Evolutionary conservation across 345 rosid genomes (phyloP).

Genomic region (Leavenworthia alabamica): DNA sequence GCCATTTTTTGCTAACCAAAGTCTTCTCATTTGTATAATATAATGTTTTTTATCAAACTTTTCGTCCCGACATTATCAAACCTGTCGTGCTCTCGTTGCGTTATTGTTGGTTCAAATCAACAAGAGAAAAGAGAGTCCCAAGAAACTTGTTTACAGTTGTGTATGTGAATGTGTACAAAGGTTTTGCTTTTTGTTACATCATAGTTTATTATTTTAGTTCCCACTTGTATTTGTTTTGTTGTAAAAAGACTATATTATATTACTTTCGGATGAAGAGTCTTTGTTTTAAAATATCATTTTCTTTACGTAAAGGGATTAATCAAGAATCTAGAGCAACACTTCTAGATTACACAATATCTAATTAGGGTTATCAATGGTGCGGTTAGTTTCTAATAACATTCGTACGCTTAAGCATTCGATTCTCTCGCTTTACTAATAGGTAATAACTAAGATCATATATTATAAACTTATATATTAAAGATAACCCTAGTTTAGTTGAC

Average conservation of each 20-base stretch:
- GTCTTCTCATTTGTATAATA: constrained; percentile 18
- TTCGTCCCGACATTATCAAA: constrained; percentile 27
- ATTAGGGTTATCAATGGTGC: neutral
- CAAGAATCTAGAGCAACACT: neutral
- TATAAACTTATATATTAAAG: neutral
- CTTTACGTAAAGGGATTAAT: neutral
- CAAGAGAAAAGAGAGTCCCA: constrained; percentile 14
- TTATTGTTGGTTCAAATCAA: constrained; percentile 17
- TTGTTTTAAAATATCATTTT: neutral
- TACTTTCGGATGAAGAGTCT: constrained; percentile 6
- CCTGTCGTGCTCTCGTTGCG: constrained; percentile 28
- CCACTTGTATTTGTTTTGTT: constrained; percentile 11
- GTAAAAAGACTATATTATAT: constrained; percentile 3
- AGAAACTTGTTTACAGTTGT: constrained; percentile 27
- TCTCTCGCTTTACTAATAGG: too few relatives aligned
- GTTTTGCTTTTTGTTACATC: constrained; percentile 18
- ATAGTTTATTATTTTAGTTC: neutral
- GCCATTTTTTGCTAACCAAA: constrained; percentile 11
- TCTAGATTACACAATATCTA: neutral
- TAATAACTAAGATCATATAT: too few relatives aligned
- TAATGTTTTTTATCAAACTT: neutral
- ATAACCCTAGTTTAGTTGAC: neutral
- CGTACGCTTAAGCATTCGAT: too few relatives aligned
- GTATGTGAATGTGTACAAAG: neutral
- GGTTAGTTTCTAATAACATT: neutral